Percentiles rank a stretch among this genome's conserved stretches.
Evolutionary conservation across 345 rosid genomes (phyloP).

Genomic region (Odontarrhena argentea): DNA sequence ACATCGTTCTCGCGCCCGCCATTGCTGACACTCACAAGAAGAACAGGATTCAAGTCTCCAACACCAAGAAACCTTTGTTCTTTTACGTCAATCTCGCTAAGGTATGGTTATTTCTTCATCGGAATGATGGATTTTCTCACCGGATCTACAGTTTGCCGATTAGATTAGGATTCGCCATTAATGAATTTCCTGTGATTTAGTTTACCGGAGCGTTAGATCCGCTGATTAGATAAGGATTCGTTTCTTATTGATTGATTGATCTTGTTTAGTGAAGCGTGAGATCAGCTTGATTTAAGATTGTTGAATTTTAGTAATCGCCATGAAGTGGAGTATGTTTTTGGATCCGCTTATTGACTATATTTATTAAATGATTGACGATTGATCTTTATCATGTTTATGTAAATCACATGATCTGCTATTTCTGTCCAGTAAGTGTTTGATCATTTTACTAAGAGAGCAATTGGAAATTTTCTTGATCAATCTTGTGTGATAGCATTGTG

Average conservation of each 20-base stretch:
- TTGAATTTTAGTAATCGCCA: not conserved
- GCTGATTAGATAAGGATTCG: not conserved
- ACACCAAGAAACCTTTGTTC: conserved; percentile 67
- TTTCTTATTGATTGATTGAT: not conserved
- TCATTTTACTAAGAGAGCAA: not conserved
- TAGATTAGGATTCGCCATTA: not conserved
- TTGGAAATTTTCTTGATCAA: not conserved
- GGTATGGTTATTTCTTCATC: conserved; percentile 32
- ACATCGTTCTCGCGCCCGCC: conserved; percentile 29
- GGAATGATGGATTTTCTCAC: not conserved
- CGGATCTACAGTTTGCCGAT: conserved; percentile 22
- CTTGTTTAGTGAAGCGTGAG: not conserved
- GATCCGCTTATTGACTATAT: not conserved
- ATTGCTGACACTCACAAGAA: conserved; percentile 51
- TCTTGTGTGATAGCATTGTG: not conserved
- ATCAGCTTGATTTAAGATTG: not conserved
- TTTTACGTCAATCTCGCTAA: conserved; percentile 74
- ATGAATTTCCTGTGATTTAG: not conserved
- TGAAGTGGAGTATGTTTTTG: not conserved
- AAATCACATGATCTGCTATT: not conserved
- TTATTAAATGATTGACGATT: not conserved
- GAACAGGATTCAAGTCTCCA: conserved; percentile 68
- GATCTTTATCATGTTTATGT: not conserved
- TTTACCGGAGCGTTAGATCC: not conserved
- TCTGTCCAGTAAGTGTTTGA: conserved; percentile 19